A percentile compares a stretch with the other conserved stretches of the same genome.
These are phyloP conservation scores for Ophiostoma australiae DNA, from an alignment of 2,329 filamentous ascomycete genomes.

Conservation along the genomic window DNA sequence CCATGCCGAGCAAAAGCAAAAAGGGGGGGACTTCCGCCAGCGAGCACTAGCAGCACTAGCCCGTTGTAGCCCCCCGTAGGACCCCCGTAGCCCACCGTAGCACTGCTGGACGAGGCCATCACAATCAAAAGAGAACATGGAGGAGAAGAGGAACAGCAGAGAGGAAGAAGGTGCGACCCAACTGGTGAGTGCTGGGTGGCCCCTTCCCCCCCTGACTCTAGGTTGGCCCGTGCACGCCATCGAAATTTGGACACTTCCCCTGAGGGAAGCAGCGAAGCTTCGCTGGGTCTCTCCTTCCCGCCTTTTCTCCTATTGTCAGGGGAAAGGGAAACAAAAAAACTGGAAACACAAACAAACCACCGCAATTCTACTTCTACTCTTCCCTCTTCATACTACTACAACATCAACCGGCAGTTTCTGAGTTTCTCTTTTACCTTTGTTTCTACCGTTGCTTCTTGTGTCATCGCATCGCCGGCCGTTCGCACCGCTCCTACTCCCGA, in stretches of 20 bases:
- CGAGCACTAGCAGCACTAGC: background rate
- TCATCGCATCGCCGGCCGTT: constrained; percentile 11
- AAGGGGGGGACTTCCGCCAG: constrained; percentile 7
- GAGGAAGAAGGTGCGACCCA: constrained; percentile 8
- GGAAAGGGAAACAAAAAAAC: constrained; percentile 23
- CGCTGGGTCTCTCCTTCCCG: constrained; percentile 23
- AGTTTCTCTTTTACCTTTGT: background rate
- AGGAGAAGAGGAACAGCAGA: constrained; percentile 4
- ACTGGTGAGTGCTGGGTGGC: constrained; percentile 22
- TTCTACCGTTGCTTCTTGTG: constrained; percentile 1
- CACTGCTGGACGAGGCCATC: constrained; percentile 21
- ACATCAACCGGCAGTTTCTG: constrained; percentile 11
- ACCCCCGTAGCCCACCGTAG: background rate
- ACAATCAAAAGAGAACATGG: constrained; percentile 22
- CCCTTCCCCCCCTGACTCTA: constrained; percentile 27
- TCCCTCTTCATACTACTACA: constrained; percentile 14
- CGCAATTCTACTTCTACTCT: constrained; percentile 8
- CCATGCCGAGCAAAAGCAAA: constrained; percentile 10
- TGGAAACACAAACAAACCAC: constrained; percentile 27
- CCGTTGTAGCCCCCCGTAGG: background rate
- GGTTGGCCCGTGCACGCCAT: constrained; percentile 30
- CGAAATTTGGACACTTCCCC: constrained; percentile 31
- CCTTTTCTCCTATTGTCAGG: constrained; percentile 25
- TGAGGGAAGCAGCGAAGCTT: constrained; percentile 28
- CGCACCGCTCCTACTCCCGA: background rate